Base-by-base conservation (phyloP, 23 red algal species). In the Rhodosorus marinus region DNA sequence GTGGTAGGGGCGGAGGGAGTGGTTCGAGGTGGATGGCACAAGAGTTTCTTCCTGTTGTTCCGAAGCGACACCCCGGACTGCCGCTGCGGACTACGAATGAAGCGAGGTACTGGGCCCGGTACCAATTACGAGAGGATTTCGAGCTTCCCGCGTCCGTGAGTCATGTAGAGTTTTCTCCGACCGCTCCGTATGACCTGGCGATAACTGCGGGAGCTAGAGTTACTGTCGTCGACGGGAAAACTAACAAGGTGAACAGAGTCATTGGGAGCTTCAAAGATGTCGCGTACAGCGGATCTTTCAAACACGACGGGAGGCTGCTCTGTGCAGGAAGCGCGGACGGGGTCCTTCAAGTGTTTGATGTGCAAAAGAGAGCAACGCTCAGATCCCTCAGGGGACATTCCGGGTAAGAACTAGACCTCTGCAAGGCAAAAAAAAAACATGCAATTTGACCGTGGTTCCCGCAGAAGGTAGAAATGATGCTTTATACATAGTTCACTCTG, bases 401-500 rank as follows among this genome's bases (percentile, higher is more conserved):
- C 32, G 70, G 86, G 86, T 93, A 76, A 63, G 86, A 47, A 5
- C 22, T 15, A 6, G 51, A 23, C 2, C 0, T 34, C 4, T 26
- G 55, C 8, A 9, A 0, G 31, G 3, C 52, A 8, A 25, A 36
- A 24, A 4, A 47, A 0, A 53, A 25, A n/a, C 7, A 19, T 35
- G 31, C 33, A 40, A 17, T 19, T 42, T 51, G 31, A 7, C 6
- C 31, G 29, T 63, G 9, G 24, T 45, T 5, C 52, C 40, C 25
- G 26, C 40, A 11, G 42, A 3, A 20, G 21, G 58, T 22, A 4
- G 47, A 66, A 17, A 57, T 81, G 75, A 81, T 69, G 75, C 54
- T 56, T 33, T 29, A 43, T 35, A 49, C 46, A 69, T 81, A 81
- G 75, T 81, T 81, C 75, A 81, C 75, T 81, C 75, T 52, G 75